Evolutionary conservation across 176 grass and related monocot species (phyloP), one percentile per base, ranked within the genome.

Genomic region (Juncus effusus): DNA sequence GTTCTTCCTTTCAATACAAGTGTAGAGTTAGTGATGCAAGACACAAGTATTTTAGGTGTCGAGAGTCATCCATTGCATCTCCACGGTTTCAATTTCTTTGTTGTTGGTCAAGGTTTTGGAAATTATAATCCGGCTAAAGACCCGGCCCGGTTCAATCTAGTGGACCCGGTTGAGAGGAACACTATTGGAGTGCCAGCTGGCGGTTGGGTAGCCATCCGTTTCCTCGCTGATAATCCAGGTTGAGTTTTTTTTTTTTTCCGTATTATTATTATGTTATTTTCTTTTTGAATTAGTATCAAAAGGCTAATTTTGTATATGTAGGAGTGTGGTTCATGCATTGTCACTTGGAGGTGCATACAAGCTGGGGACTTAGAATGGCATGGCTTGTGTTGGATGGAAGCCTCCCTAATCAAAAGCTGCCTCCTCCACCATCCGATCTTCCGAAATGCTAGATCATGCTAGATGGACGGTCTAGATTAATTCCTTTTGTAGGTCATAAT

Each of bases 311-410:
- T 28, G 19, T 47, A 9, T 47, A 47, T 47, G n/a, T 72, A 86
- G 87, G 83, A 0, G 87, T 86, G 41, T 90, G 87, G 83, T 67
- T 90, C 7, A 86, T 90, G 76, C 87, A 90, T 40, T 90, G 87
- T 37, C 87, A 90, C 65, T 86, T 90, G 41, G 87, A 86, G 55
- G 71, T 90, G 16, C 87, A 90, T 74, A 5, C 86, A 62, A 90
- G 83, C 72, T 90, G 83, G 83, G 87, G 87, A 14, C 59, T 90
- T 44, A 76, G 82, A 60, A 90, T 86, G 83, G 87, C 83, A 56
- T 90, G 87, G 87, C 61, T 90, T 12, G 72, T 86, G 61, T 67
- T 76, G 52, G 87, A 90, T 74, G 87, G 87, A 3, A 74, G 72
- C 13, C 62, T 77, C 51, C 72, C 67, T 0, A 70, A 77, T 8